A percentile compares a stretch with the other conserved stretches of the same genome.
phyloP scores from a whole-genome alignment of 371 early-diverging fungal genomes.

The Mucor velutinosus region DNA sequence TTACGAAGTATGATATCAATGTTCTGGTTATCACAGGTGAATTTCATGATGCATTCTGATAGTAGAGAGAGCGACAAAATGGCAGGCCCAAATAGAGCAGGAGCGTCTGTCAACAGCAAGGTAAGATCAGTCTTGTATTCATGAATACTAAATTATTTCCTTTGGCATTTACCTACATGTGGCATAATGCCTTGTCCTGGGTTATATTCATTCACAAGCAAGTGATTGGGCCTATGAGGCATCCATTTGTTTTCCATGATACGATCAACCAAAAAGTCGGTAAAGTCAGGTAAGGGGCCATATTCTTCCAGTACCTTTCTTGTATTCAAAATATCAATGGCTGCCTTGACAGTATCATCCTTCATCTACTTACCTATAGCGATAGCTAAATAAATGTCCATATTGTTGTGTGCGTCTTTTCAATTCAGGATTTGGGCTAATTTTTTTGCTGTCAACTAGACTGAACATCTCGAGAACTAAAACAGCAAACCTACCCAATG shows the following conservation, averaged over 20 bases:
- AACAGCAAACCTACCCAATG: constrained; percentile 29
- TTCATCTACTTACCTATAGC: constrained; percentile 50
- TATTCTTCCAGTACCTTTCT: constrained; percentile 60
- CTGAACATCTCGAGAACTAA: neutral
- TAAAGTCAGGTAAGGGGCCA: constrained; percentile 59
- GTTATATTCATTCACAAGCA: constrained; percentile 76
- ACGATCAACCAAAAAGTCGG: constrained; percentile 44
- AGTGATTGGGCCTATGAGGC: constrained; percentile 55
- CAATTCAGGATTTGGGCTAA: constrained; percentile 75
- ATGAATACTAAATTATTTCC: constrained; percentile 8
- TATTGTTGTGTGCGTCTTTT: constrained; percentile 76
- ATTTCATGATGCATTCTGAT: constrained; percentile 73
- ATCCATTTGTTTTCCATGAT: constrained; percentile 43
- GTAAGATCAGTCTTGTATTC: neutral
- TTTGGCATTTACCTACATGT: constrained; percentile 36
- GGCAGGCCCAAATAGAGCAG: constrained; percentile 65
- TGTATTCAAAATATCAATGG: neutral
- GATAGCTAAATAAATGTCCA: constrained; percentile 72
- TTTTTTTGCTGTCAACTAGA: neutral
- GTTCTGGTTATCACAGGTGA: constrained; percentile 36
- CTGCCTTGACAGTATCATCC: neutral
- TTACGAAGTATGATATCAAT: constrained; percentile 54
- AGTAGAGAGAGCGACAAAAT: constrained; percentile 68
- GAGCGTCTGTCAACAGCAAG: constrained; percentile 45
- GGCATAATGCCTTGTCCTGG: constrained; percentile 72